Evolutionary conservation across 2,329 filamentous ascomycete species (phyloP), one percentile per base, ranked within the genome.

Genomic region (Fusarium robinianum): DNA sequence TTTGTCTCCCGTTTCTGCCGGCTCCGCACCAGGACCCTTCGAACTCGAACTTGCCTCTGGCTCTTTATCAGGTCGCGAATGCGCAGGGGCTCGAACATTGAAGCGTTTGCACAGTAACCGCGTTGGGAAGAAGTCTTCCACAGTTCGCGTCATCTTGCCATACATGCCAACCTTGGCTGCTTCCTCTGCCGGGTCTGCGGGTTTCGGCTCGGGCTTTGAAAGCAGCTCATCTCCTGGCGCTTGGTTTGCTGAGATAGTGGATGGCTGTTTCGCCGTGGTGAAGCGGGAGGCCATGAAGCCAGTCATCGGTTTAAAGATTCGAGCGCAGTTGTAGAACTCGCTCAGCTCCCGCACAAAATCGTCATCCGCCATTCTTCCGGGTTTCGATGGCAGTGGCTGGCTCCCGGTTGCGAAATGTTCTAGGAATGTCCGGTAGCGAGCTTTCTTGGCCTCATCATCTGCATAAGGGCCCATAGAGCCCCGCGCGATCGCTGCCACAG

Each of bases 241-340:
- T 9, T 39, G 43, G n/a, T 47, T 50, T 11, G 49, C 37, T 8
- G 66, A 61, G 1, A 61, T 42, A 6, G 63, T 47, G 5, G 69
- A 60, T 7, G 69, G 57, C 0, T 78, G 74, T 7, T 81, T 80
- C 1, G 83, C 80, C 2, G 87, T 85, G 0, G 90, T 96, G 65
- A 99, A 99, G 0, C 92, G 84, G 14, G 88, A 90, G 11, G 92
- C 94, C 90, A 99, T 97, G 51, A 89, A 77, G 0, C 90, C 90
- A 3, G 88, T 89, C 72, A 95, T 88, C 1, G 94, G 94, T 65
- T 88, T 92, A 73, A 97, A 99, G 14, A 97, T 81, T 46, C 75
- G 68, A 9, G 79, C 79, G 48, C 79, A 82, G 48, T 75, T 76
- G 55, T 72, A 71, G 53, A 96, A 96, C 61, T 99, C 83, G 37